phyloP scores from a whole-genome alignment of 2,329 filamentous ascomycete genomes.

The Clarireedia paspali region DNA sequence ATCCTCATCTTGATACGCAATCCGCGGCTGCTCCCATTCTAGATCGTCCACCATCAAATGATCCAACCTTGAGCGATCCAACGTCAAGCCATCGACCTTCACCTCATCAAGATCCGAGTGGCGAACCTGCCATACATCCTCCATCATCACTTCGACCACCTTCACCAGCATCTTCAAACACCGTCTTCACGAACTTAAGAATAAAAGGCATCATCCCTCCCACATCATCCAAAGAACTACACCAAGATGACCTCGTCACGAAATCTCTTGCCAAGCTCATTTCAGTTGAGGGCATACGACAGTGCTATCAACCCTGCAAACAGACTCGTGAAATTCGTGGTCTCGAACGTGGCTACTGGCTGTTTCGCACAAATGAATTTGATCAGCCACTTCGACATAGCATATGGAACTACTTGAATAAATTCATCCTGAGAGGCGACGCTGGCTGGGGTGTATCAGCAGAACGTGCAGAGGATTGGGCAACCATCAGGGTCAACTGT shows the following conservation, averaged over 20 bases:
- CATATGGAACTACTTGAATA: constrained; percentile 55
- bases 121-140: no score
- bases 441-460: constrained; percentile 64
- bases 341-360: constrained; percentile 75
- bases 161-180: not conserved
- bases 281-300: constrained; percentile 36
- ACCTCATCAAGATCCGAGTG: no score
- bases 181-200: constrained; percentile 30
- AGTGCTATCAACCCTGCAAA: constrained; percentile 44
- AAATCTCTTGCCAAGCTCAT: constrained; percentile 42
- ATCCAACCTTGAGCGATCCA: no score
- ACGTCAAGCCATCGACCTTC: no score
- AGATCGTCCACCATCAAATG: no score
- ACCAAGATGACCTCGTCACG: constrained; percentile 48
- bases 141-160: not conserved
- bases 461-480: constrained; percentile 34
- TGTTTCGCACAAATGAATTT: constrained; percentile 53
- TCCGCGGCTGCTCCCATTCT: no score
- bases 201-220: constrained; percentile 49
- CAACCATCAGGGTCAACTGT: constrained; percentile 59
- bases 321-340: constrained; percentile 42
- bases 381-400: constrained; percentile 36
- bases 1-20: no score
- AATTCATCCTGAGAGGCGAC: constrained; percentile 49
- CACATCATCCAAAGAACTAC: constrained; percentile 38